Conservation (phyloP, 2,329 filamentous ascomycete species). For the Hypoxylon sp. region DNA sequence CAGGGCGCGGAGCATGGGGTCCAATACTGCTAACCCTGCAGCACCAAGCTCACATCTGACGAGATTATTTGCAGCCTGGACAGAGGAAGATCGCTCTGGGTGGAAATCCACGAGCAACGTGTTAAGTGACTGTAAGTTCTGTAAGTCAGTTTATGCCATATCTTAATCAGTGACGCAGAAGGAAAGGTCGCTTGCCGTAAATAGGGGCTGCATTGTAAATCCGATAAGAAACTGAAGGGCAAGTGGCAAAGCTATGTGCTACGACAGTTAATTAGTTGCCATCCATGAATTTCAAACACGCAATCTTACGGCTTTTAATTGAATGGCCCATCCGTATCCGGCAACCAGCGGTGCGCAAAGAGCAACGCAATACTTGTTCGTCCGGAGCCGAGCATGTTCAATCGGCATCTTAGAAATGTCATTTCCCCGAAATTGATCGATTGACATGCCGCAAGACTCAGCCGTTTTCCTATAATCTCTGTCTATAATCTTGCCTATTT, state of each 20-base stretch:
- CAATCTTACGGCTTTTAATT: conserved; percentile 4
- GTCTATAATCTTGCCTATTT: conserved; percentile 8
- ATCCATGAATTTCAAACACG: background rate
- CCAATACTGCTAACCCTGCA: conserved; percentile 8
- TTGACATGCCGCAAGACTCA: background rate
- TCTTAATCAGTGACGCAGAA: background rate
- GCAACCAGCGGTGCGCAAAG: conserved; percentile 10
- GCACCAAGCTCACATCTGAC: conserved; percentile 15
- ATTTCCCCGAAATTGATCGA: conserved; percentile 5
- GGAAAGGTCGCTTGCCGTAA: background rate
- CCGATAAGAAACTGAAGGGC: conserved; percentile 13
- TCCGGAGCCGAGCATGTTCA: conserved; percentile 8
- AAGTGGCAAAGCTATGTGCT: conserved; percentile 12
- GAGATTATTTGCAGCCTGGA: conserved; percentile 12
- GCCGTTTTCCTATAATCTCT: conserved; percentile 14
- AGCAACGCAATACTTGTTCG: conserved; percentile 9
- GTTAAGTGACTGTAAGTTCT: conserved; percentile 3
- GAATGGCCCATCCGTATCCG: conserved; percentile 15
- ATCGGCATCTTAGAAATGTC: conserved; percentile 16
- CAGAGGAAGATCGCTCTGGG: conserved; percentile 1
- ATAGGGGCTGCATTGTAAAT: conserved; percentile 16
- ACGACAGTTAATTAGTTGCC: background rate
- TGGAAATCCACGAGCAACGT: conserved; percentile 12
- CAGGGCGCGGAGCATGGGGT: conserved; percentile 3
- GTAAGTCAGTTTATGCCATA: background rate